Base-by-base conservation (phyloP, 2,329 filamentous ascomycete species). In the Lecanicillium sp. region DNA sequence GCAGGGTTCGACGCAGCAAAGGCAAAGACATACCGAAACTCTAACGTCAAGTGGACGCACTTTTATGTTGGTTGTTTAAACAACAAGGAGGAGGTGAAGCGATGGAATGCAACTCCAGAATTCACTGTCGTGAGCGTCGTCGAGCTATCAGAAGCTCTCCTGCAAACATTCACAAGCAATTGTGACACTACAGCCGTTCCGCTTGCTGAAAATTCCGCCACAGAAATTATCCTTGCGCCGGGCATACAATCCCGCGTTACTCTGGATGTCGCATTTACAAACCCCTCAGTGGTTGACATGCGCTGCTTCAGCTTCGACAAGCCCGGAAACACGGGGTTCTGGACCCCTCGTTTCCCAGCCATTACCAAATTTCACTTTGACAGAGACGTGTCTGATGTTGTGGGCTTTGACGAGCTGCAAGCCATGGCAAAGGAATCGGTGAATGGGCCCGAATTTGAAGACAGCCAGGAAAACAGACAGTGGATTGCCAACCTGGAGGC, bases 241-340 rank as follows among this genome's bases (percentile, higher is more conserved):
- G 64, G 67, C 0, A 47, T 70, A 3, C 59, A 67, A 37, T 56
- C 57, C 28, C 57, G 62, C 32, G 53, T 65, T 51, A 44, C 60
- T 41, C 61, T 73, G 45, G 64, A 67, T 0, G 59, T 68, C 2
- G 58, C 80, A 1, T 94, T 94, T 55, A 72, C 69, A 6, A 65
- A 69, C 0, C 87, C 87, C 0, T 73, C 86, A 15, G 77, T 95
- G 0, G 84, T 88, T 40, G 89, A 94, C 48, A 65, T 94, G 43
- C 70, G 84, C 17, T 89, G 86, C 38, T 85, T 85, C 45, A 80
- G 82, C 1, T 95, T 88, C 48, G 83, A 87, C 43, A 85, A 81
- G 51, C 70, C 74, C 3, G 72, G 76, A 4, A 80, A 83, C 50
- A 78, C 76, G 12, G 69, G 70, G 1, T 88, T 84, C 51, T 87